Base-by-base conservation (phyloP, 1,284 basidiomycete genomes). In the Vanrija sp. region DNA sequence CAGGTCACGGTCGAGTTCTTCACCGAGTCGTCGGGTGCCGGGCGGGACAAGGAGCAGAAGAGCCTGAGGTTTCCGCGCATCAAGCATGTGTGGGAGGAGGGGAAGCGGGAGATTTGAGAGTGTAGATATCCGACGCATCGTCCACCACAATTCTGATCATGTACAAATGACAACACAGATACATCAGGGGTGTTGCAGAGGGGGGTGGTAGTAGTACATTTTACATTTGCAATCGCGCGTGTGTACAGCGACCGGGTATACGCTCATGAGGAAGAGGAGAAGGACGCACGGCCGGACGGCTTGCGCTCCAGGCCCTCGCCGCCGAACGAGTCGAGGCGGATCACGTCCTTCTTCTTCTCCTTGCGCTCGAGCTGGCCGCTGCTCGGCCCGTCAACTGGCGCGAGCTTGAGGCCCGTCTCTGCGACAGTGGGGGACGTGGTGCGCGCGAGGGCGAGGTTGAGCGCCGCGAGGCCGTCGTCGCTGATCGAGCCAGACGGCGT, bases 1-100 rank as follows among this genome's bases (percentile, higher is more conserved):
- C 56, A 66, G 51, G 67, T 77, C 25, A 77, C 75, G 4, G 72
- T 75, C 12, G 68, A 75, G 54, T 75, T 72, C 54, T 77, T 77
- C 57, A 64, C 58, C 9, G 75, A 77, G 58, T 67, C 66, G 15
- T 60, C 63, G 14, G 58, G 64, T 6, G 46, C 40, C 5, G 65
- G 57, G 4, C 50, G 71, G 12, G 60, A 55, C 6, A 39, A 42
- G 25, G 52, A 52, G 12, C 63, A 40, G 14, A 60, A 50, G 38
- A 73, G 71, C 51, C 52, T 77, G 47, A 53, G 75, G 38, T 77
- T 77, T 49, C 75, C 75, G 3, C 49, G 72, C 9, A 58, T 75
- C 28, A 77, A 77, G 57, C 54, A 59, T 38, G 60, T 77, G 9
- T 75, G 70, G 69, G 67, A 67, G 28, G 66, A 69, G 14, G 73